Evolutionary conservation across 2,329 filamentous ascomycete species (phyloP).

Genomic region (Ophiosphaerella herpotricha): DNA sequence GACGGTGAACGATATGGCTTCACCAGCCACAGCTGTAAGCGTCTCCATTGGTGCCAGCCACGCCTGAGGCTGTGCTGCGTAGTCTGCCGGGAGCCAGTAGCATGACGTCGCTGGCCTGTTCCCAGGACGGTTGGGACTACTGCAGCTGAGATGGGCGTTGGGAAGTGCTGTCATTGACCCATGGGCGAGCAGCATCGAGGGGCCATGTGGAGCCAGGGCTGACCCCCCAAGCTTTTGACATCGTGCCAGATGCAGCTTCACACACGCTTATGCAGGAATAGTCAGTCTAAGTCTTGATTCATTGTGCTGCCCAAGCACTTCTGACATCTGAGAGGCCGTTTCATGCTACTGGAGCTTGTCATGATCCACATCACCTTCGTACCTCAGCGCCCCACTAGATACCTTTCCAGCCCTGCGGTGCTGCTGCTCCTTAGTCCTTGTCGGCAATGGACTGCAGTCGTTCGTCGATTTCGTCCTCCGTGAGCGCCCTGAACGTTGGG

Average conservation of each 20-base stretch:
- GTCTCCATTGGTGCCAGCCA: conserved; percentile 37
- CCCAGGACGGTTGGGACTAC: conserved; percentile 22
- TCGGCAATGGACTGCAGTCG: conserved; percentile 96
- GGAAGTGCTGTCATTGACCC: conserved; percentile 36
- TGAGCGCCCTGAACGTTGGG: conserved; percentile 81
- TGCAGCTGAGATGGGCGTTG: conserved; percentile 39
- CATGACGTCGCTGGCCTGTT: conserved; percentile 32
- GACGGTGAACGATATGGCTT: conserved; percentile 30
- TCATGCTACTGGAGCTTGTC: conserved; percentile 31
- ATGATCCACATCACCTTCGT: conserved; percentile 27
- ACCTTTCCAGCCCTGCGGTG: conserved; percentile 25
- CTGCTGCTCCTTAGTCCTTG: conserved; percentile 74
- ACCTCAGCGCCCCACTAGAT: conserved; percentile 27
- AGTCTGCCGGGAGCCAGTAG: conserved; percentile 34
- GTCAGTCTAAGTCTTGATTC: conserved; percentile 39
- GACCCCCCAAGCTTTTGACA: conserved; percentile 23
- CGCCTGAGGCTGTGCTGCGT: conserved; percentile 41
- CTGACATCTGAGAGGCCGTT: conserved; percentile 36
- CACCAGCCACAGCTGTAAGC: conserved; percentile 24
- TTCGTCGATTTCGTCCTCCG: conserved; percentile 98
- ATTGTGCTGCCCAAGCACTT: conserved; percentile 32
- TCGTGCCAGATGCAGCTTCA: conserved; percentile 30
- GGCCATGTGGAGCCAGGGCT: conserved; percentile 40
- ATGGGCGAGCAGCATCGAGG: conserved; percentile 38
- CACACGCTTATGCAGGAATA: conserved; percentile 41